A percentile compares a stretch with the other conserved stretches of the same genome.
phyloP scores from a whole-genome alignment of 768 basidiomycete genomes.

The Russula olivacea region DNA sequence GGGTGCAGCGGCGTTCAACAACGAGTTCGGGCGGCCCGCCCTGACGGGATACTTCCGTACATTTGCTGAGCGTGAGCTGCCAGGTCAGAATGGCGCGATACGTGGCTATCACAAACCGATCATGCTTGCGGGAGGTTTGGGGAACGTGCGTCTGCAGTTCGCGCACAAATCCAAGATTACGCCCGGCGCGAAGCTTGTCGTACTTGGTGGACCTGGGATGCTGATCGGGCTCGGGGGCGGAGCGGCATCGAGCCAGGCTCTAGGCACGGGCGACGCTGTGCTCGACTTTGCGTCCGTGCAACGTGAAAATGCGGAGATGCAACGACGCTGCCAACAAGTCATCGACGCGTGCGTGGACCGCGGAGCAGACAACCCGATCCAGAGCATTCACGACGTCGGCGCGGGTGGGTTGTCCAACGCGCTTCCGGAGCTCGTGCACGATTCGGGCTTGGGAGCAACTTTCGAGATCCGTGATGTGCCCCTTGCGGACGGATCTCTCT shows the following conservation, averaged over 20 bases:
- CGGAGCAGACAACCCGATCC: conserved; percentile 65
- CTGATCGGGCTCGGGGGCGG: conserved; percentile 96
- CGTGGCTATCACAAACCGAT: conserved; percentile 99
- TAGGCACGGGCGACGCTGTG: conserved; percentile 85
- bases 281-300: conserved; percentile 98
- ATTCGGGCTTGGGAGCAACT: conserved; percentile 81
- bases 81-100: conserved; percentile 55
- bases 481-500: conserved; percentile 89
- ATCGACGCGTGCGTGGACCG: conserved; percentile 82
- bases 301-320: conserved; percentile 97
- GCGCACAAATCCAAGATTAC: conserved; percentile 72
- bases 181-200: conserved; percentile 81
- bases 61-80: conserved; percentile 73
- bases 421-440: conserved; percentile 93
- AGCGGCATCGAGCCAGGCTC: conserved; percentile 89
- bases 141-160: conserved; percentile 82
- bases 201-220: conserved; percentile 93
- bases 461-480: conserved; percentile 94
- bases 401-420: conserved; percentile 97
- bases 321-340: conserved; percentile 94
- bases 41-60: conserved; percentile 94
- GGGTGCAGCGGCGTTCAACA: conserved; percentile 94
- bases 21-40: conserved; percentile 95
- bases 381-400: conserved; percentile 97
- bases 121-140: conserved; percentile 98